phyloP scores from a whole-genome alignment of 1,139 yeast species.

The Kodamaea ohmeri region DNA sequence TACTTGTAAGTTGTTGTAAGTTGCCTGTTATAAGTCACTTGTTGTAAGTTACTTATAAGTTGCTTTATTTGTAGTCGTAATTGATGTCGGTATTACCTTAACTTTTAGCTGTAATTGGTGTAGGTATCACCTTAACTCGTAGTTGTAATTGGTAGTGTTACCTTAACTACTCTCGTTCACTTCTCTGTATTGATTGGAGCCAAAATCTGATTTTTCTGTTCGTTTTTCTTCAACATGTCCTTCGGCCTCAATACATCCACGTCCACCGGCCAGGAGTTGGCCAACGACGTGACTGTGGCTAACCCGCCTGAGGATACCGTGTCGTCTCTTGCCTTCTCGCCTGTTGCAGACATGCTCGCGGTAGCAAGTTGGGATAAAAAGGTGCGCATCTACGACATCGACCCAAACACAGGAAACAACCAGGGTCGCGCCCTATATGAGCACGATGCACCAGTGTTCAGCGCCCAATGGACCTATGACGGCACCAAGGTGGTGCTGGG shows the following conservation, averaged over 20 bases:
- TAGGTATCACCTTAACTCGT: too few relatives aligned
- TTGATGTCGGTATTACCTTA: neutral
- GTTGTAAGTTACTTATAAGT: too few relatives aligned
- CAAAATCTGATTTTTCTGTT: neutral
- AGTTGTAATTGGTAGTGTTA: too few relatives aligned
- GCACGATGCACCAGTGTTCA: constrained; percentile 84
- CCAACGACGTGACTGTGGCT: constrained; percentile 71
- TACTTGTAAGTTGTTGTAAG: too few relatives aligned
- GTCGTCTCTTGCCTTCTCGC: constrained; percentile 85
- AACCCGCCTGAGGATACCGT: constrained; percentile 93
- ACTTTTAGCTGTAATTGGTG: neutral
- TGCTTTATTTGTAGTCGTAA: too few relatives aligned
- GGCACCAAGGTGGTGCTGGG: constrained; percentile 89
- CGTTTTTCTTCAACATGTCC: constrained; percentile 21
- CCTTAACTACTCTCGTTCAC: too few relatives aligned
- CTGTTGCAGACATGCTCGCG: constrained; percentile 79
- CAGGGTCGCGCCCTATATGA: constrained; percentile 90
- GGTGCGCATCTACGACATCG: constrained; percentile 87
- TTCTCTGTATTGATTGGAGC: too few relatives aligned
- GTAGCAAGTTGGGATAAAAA: constrained; percentile 95
- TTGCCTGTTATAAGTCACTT: too few relatives aligned
- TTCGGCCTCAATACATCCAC: constrained; percentile 26
- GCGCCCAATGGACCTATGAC: constrained; percentile 79
- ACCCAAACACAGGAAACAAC: constrained; percentile 59
- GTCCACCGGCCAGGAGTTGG: constrained; percentile 66